A percentile compares a stretch with the other conserved stretches of the same genome.
These are phyloP conservation scores for Tulasnella sp. DNA, from an alignment of 768 basidiomycete species.

Conservation along the genomic window DNA sequence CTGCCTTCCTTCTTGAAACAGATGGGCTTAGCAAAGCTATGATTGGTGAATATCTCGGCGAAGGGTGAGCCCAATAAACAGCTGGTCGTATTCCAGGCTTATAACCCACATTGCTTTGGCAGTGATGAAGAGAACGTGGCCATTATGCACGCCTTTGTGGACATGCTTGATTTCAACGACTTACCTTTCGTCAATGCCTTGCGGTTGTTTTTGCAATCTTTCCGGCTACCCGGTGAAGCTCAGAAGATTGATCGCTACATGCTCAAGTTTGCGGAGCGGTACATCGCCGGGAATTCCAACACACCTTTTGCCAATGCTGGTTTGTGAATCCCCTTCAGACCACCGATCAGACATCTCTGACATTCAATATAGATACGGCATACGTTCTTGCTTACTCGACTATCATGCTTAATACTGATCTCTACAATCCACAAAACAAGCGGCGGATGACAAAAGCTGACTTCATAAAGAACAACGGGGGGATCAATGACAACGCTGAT, in stretches of 20 bases:
- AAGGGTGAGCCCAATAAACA: conserved; percentile 69
- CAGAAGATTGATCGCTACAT: conserved; percentile 99
- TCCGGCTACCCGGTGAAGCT: conserved; percentile 92
- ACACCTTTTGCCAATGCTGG: conserved; percentile 91
- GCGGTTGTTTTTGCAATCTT: conserved; percentile 82
- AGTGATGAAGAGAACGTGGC: conserved; percentile 86
- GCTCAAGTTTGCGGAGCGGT: conserved; percentile 97
- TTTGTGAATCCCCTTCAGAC: conserved; percentile 22
- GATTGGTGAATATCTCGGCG: conserved; percentile 97
- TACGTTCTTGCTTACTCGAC: conserved; percentile 93
- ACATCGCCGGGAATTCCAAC: conserved; percentile 76
- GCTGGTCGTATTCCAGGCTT: too few species aligned
- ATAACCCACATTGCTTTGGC: neutral
- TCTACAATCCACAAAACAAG: conserved; percentile 90
- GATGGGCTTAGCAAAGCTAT: conserved; percentile 91
- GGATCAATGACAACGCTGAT: conserved; percentile 85
- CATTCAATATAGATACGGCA: conserved; percentile 70
- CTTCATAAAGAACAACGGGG: conserved; percentile 90
- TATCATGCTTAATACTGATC: conserved; percentile 95
- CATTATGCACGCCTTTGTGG: conserved; percentile 96
- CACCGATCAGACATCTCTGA: neutral
- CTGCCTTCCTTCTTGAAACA: conserved; percentile 70
- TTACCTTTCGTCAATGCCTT: conserved; percentile 81
- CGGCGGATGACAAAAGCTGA: conserved; percentile 85
- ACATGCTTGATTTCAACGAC: conserved; percentile 76